A percentile compares a stretch with the other conserved stretches of the same genome.
These are phyloP conservation scores for Salix caprea DNA, from an alignment of 345 rosid genomes.

Conservation along the genomic window DNA sequence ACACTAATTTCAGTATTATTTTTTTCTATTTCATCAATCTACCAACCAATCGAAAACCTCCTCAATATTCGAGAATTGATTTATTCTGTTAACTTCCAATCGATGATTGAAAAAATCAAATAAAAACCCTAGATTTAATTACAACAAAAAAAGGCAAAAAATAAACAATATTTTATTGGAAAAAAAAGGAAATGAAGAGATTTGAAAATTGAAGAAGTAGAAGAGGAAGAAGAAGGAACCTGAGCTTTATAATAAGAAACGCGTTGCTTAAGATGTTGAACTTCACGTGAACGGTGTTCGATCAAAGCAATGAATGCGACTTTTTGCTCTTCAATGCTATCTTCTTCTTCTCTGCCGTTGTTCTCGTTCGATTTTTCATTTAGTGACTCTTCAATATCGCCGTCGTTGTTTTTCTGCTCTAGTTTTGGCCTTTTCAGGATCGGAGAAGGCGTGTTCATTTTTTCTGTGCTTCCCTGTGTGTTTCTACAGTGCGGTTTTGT, in stretches of 20 bases:
- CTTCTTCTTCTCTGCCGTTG: conserved; percentile 21
- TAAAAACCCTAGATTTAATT: not conserved
- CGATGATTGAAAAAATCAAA: not conserved
- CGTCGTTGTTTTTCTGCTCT: conserved; percentile 5
- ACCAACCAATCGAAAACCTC: not conserved
- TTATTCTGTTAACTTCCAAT: not conserved
- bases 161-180: not conserved
- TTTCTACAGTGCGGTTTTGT: not conserved
- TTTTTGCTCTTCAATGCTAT: conserved; percentile 53
- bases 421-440: conserved; percentile 16
- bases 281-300: conserved; percentile 66
- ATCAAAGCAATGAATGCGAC: conserved; percentile 65
- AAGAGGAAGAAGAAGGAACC: conserved; percentile 29
- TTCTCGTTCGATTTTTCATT: conserved; percentile 13
- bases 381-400: not conserved
- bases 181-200: not conserved
- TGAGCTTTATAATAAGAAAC: conserved; percentile 64
- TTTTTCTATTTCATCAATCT: not conserved
- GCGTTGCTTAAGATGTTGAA: conserved; percentile 56
- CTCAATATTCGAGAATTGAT: not conserved
- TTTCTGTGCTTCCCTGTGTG: not conserved
- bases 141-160: not conserved
- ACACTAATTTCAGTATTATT: not conserved
- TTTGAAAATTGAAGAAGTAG: not conserved
- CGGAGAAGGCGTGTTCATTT: conserved; percentile 6